phyloP scores from a whole-genome alignment of 768 basidiomycete species.

The Suillus tomentosus region DNA sequence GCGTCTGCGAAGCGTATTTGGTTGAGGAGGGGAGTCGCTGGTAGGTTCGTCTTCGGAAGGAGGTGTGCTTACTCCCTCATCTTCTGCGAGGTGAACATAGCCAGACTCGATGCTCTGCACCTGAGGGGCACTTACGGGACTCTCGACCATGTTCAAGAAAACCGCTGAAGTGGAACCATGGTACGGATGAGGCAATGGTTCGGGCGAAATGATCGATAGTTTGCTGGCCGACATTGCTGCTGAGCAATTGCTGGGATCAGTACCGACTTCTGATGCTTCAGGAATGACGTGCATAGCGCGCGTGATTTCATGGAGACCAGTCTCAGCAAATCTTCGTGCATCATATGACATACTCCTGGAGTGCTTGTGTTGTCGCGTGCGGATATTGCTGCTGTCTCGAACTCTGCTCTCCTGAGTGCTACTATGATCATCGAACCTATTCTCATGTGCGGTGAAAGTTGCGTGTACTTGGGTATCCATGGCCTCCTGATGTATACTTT shows the following conservation, averaged over 20 bases:
- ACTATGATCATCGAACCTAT: slow-evolving; percentile 14
- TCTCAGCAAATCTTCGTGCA: slow-evolving; percentile 19
- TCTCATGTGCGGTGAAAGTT: slow-evolving; percentile 2
- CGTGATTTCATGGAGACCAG: slow-evolving; percentile 23
- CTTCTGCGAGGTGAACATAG: slow-evolving; percentile 16
- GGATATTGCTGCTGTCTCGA: slow-evolving; percentile 17
- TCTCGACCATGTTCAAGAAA: slow-evolving; percentile 37
- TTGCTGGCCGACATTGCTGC: slow-evolving; percentile 17
- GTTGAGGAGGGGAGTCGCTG: slow-evolving; percentile 31
- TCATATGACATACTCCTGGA: slow-evolving; percentile 23
- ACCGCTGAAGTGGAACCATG: slow-evolving; percentile 36
- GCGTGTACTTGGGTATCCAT: background rate
- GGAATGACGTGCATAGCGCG: slow-evolving; percentile 31
- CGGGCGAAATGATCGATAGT: slow-evolving; percentile 40
- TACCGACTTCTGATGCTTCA: slow-evolving; percentile 28
- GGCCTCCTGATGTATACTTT: slow-evolving; percentile 13
- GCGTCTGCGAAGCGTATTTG: slow-evolving; percentile 47
- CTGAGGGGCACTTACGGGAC: slow-evolving; percentile 28
- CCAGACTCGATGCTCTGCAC: slow-evolving; percentile 17
- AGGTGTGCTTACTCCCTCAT: slow-evolving; percentile 29
- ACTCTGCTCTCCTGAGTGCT: slow-evolving; percentile 18
- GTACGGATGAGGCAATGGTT: slow-evolving; percentile 49
- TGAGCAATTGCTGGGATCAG: slow-evolving; percentile 20
- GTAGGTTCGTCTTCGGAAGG: slow-evolving; percentile 37
- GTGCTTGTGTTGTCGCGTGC: slow-evolving; percentile 14